These are phyloP conservation scores for Tetracentron sinense DNA, from an alignment of 164 flowering plant genomes.

Conservation along the genomic window DNA sequence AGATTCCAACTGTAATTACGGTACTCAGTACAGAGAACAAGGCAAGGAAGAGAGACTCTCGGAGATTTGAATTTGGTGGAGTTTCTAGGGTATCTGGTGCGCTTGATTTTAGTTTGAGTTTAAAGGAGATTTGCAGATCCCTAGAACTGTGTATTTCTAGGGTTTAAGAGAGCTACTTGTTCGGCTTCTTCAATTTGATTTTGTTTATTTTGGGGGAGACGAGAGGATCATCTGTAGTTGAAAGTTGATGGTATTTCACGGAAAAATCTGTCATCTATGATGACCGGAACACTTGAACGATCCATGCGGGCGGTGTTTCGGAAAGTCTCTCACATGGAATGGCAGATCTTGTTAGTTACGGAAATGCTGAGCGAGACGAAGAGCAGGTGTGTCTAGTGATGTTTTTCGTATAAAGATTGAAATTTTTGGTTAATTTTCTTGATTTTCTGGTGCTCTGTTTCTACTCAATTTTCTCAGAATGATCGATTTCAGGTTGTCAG, in stretches of 20 bases:
- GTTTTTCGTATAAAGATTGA: not conserved
- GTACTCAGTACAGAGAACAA: not conserved
- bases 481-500: not conserved
- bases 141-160: conserved; percentile 10
- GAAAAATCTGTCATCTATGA: conserved; percentile 40
- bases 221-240: conserved; percentile 13
- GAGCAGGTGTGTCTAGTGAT: conserved; percentile 55
- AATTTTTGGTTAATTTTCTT: not conserved
- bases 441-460: not conserved
- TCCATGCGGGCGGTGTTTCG: conserved; percentile 64
- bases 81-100: conserved; percentile 6
- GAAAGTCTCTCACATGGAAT: conserved; percentile 85
- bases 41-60: not conserved
- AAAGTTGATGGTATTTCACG: conserved; percentile 33
- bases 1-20: not conserved
- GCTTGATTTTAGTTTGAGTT: not conserved
- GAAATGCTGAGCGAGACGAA: conserved; percentile 73
- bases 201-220: conserved; percentile 3
- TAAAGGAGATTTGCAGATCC: conserved; percentile 11
- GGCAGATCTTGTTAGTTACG: conserved; percentile 97
- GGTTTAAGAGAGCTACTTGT: conserved; percentile 1
- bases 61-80: conserved; percentile 5
- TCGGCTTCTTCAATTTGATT: not conserved
- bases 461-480: not conserved
- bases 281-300: conserved; percentile 36